Conservation (phyloP, 805 yeast species). For the Lipomyces kockii region DNA sequence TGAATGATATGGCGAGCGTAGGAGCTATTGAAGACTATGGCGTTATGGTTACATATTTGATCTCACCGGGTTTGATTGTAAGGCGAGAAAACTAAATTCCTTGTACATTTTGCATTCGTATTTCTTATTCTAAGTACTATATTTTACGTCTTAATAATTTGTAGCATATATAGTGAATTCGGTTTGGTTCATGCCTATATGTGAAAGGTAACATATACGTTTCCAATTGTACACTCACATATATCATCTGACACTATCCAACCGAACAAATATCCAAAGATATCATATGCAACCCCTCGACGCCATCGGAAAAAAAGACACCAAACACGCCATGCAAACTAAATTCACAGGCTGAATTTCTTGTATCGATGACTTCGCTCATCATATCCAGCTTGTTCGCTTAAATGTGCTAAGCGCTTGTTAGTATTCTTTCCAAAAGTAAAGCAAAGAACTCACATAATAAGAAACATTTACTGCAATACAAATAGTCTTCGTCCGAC, state of each 20-base stretch:
- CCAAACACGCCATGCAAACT: neutral
- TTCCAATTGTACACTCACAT: neutral
- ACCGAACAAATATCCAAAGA: neutral
- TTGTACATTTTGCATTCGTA: neutral
- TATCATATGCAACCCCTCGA: neutral
- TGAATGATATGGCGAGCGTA: neutral
- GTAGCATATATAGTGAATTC: neutral
- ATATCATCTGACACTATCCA: neutral
- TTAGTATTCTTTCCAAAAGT: neutral
- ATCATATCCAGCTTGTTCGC: conserved; percentile 35
- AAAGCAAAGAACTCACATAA: conserved; percentile 20
- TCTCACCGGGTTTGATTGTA: neutral
- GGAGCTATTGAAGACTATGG: neutral
- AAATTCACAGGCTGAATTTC: conserved; percentile 15
- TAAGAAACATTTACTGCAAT: conserved; percentile 34
- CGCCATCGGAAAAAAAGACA: neutral
- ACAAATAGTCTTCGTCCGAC: conserved; percentile 33
- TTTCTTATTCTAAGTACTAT: neutral
- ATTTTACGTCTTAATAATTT: neutral
- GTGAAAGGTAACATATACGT: neutral
- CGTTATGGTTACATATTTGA: neutral
- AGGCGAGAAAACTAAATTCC: neutral
- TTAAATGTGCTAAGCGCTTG: conserved; percentile 23
- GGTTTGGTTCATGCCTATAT: neutral
- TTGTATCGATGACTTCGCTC: conserved; percentile 31